Conservation (phyloP, 345 rosid species). For the Eucalyptus brandiana region DNA sequence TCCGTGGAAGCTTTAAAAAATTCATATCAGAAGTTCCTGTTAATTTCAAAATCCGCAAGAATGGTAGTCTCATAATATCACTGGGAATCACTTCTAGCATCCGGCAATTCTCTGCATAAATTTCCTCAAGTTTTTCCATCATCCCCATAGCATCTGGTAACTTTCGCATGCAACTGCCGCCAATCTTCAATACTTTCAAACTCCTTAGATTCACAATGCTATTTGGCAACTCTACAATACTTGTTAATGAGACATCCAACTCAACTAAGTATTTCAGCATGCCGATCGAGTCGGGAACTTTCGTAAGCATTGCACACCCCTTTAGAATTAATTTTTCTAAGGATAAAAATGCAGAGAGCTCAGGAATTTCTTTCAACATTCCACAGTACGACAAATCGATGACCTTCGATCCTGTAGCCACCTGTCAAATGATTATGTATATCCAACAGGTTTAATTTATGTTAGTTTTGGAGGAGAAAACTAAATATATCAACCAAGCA, state of each 20-base stretch:
- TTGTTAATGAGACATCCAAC: neutral
- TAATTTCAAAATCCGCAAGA: too few species aligned
- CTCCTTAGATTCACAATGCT: neutral
- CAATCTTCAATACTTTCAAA: neutral
- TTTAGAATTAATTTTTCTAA: neutral
- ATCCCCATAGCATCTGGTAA: neutral
- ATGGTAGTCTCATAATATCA: too few species aligned
- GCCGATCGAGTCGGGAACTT: neutral
- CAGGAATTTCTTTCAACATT: too few species aligned
- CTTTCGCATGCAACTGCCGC: neutral
- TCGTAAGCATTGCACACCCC: fast-evolving
- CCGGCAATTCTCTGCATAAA: too few species aligned
- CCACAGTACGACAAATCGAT: too few species aligned
- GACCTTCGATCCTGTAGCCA: too few species aligned
- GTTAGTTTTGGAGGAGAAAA: too few species aligned
- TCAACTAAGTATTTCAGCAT: neutral
- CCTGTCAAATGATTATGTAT: too few species aligned
- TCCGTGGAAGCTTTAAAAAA: fast-evolving
- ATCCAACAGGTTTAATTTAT: too few species aligned
- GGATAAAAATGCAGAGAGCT: neutral
- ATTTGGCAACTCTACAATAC: neutral
- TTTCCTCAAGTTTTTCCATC: neutral
- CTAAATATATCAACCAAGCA: too few species aligned
- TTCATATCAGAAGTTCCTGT: too few species aligned
- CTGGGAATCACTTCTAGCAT: too few species aligned